Evolutionary conservation across 1,284 basidiomycete genomes (phyloP).

Genomic region (Leccinum variabile): DNA sequence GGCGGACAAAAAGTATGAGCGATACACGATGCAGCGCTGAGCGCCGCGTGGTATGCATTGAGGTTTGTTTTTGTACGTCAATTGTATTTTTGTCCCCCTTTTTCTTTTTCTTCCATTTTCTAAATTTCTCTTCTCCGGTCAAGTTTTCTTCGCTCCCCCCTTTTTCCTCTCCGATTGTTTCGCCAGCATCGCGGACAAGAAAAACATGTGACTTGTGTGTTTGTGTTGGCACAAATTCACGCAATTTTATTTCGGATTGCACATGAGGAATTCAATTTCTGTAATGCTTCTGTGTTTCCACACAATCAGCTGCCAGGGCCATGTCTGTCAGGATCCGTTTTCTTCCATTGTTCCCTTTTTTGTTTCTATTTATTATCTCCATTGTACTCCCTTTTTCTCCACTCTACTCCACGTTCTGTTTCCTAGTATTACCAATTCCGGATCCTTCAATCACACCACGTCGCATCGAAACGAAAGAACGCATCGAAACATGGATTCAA

Average conservation of each 20-base stretch:
- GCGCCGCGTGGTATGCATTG: neutral
- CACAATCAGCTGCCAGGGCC: neutral
- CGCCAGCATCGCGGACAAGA: neutral
- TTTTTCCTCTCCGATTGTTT: neutral
- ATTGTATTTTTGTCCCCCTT: conserved; percentile 1
- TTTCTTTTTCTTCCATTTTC: neutral
- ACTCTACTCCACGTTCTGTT: neutral
- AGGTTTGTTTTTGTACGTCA: neutral
- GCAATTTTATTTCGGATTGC: neutral
- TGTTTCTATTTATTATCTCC: neutral
- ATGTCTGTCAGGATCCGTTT: neutral
- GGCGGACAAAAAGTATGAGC: conserved; percentile 31
- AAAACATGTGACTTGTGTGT: neutral
- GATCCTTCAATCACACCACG: neutral
- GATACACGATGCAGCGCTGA: conserved; percentile 32
- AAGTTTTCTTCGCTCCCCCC: neutral
- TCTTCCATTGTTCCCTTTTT: neutral
- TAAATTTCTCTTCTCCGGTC: neutral
- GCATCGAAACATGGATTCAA: neutral
- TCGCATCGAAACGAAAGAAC: neutral
- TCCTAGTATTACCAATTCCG: neutral
- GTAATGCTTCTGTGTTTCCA: neutral
- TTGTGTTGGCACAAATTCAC: neutral
- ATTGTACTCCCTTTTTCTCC: neutral
- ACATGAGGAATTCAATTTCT: neutral